Conservation (phyloP, 352 stramenopile genomes). For the Pythium sukuiense region DNA sequence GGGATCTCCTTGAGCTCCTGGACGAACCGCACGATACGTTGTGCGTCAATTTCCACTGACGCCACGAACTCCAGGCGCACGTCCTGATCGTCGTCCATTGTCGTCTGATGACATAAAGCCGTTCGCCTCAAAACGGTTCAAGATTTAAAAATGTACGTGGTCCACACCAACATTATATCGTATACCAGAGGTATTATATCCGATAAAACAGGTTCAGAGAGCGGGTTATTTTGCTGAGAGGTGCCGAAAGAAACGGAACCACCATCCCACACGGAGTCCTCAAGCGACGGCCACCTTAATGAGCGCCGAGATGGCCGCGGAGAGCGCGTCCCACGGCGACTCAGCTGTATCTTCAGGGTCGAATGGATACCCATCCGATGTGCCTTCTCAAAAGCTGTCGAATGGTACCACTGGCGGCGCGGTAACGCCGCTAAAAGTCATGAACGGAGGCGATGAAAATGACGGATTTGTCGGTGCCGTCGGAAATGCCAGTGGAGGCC, state of each 20-base stretch:
- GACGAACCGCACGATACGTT: conserved; percentile 41
- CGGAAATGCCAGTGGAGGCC: background rate
- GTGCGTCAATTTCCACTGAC: conserved; percentile 31
- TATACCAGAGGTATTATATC: conserved; percentile 10
- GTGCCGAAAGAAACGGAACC: conserved; percentile 22
- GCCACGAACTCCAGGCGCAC: conserved; percentile 57
- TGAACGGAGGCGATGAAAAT: background rate
- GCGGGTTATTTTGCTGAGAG: conserved; percentile 28
- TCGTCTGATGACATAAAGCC: background rate
- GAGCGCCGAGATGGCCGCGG: conserved; percentile 26
- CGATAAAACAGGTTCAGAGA: conserved; percentile 17
- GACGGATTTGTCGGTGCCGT: background rate
- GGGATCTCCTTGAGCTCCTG: conserved; percentile 50
- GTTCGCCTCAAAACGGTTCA: conserved; percentile 5
- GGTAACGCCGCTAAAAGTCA: conserved; percentile 5
- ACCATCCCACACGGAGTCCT: conserved; percentile 5
- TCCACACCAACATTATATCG: conserved; percentile 3
- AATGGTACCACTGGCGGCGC: conserved; percentile 18
- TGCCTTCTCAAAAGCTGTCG: conserved; percentile 17
- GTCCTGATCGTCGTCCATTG: conserved; percentile 21
- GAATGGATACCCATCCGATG: conserved; percentile 18
- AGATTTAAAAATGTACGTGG: conserved; percentile 16
- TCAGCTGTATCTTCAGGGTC: background rate
- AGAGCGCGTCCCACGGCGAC: conserved; percentile 20
- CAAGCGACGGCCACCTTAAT: conserved; percentile 4